These are phyloP conservation scores for Climacium dendroides DNA, from an alignment of 225 moss, liverwort and hornwort genomes.

Conservation along the genomic window DNA sequence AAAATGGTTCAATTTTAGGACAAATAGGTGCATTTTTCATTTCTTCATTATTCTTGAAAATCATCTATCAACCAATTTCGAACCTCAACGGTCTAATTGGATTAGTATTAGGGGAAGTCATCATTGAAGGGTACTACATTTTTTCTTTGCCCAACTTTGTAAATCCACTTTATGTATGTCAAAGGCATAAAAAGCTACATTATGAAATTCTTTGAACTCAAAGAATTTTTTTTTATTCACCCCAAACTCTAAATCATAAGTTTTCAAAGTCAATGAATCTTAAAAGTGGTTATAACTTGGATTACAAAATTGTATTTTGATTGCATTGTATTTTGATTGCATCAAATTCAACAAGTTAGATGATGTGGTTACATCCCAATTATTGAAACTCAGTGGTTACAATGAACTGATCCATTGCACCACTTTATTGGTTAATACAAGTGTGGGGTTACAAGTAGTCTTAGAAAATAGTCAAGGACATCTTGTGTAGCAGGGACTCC, in stretches of 20 bases:
- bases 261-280: not conserved
- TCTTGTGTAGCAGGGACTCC: not conserved
- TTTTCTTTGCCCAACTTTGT: fast-evolving
- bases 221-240: not conserved
- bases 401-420: not conserved
- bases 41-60: not conserved
- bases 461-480: not conserved
- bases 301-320: too few species aligned
- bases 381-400: fast-evolving
- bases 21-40: not conserved
- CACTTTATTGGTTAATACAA: not conserved
- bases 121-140: not conserved
- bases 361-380: not conserved
- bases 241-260: fast-evolving
- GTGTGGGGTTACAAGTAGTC: not conserved
- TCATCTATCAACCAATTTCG: not conserved
- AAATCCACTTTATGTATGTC: too few species aligned
- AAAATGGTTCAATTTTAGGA: not conserved
- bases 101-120: not conserved
- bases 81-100: not conserved
- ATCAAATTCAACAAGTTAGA: too few species aligned
- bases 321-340: not conserved
- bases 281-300: too few species aligned
- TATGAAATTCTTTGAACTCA: not conserved
- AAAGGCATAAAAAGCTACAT: not conserved